phyloP scores from a whole-genome alignment of 2,329 filamentous ascomycete genomes.

The Ilyonectria sp. region DNA sequence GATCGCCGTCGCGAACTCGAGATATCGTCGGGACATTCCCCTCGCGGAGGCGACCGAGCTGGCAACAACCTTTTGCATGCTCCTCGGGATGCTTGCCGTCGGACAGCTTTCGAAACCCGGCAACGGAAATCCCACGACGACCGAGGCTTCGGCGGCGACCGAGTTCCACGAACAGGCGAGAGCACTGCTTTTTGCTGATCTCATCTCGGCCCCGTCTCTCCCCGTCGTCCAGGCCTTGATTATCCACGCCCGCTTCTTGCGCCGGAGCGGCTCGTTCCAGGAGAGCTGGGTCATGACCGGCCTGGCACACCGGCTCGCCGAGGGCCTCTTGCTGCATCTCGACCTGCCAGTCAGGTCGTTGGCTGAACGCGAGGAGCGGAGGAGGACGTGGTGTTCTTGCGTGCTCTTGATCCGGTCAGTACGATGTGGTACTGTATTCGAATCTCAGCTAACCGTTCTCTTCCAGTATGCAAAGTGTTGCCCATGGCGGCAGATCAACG shows the following conservation, averaged over 20 bases:
- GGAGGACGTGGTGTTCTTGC: constrained; percentile 47
- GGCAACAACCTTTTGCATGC: constrained; percentile 43
- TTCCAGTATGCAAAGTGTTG: constrained; percentile 39
- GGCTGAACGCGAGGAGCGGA: constrained; percentile 42
- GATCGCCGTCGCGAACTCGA: constrained; percentile 47
- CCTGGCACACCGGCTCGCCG: constrained; percentile 44
- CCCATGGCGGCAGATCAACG: constrained; percentile 27
- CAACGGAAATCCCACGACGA: constrained; percentile 17
- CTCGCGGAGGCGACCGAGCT: constrained; percentile 47
- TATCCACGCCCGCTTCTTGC: constrained; percentile 44
- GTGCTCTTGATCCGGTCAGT: constrained; percentile 39
- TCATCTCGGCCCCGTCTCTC: constrained; percentile 40
- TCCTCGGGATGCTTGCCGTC: constrained; percentile 47
- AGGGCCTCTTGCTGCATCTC: constrained; percentile 43
- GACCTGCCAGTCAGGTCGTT: constrained; percentile 42
- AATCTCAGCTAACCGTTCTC: background rate
- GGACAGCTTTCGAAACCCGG: constrained; percentile 41
- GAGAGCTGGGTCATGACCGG: constrained; percentile 46
- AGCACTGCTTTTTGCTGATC: constrained; percentile 41
- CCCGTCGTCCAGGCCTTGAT: constrained; percentile 45
- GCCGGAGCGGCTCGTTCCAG: constrained; percentile 35
- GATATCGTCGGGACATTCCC: constrained; percentile 47
- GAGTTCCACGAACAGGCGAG: constrained; percentile 46
- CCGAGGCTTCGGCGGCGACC: constrained; percentile 30
- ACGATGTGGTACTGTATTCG: no score